Percentiles rank a stretch among this genome's conserved stretches.
These are phyloP conservation scores for Quaeritorhiza haematococci DNA, from an alignment of 371 early-diverging fungal species.

Conservation along the genomic window DNA sequence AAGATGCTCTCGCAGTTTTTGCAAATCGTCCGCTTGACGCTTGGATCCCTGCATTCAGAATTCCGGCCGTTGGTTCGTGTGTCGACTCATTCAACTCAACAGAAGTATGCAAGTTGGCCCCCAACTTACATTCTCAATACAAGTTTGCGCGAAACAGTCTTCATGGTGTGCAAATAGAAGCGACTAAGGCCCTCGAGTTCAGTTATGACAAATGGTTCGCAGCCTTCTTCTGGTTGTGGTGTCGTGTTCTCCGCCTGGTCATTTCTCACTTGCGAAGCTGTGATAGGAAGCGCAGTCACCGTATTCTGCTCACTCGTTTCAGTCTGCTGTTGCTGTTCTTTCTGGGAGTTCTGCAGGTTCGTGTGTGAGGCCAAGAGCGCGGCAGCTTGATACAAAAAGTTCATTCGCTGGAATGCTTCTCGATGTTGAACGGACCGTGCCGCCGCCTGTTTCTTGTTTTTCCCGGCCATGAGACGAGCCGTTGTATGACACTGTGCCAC, in stretches of 20 bases:
- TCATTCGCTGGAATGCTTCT: constrained; percentile 34
- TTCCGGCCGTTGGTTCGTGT: no score
- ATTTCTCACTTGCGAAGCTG: no score
- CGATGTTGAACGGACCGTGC: constrained; percentile 11
- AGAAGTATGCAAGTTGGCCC: neutral
- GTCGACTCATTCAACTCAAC: no score
- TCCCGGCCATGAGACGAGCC: no score
- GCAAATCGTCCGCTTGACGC: constrained; percentile 32
- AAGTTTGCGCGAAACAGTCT: constrained; percentile 10
- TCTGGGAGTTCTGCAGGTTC: neutral
- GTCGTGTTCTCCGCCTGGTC: neutral
- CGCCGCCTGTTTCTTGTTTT: neutral
- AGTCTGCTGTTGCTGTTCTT: neutral
- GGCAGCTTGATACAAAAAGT: constrained; percentile 33
- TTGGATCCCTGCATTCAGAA: constrained; percentile 17
- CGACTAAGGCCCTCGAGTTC: constrained; percentile 3
- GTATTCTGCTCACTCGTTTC: no score
- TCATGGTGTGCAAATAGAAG: constrained; percentile 17
- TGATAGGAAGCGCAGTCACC: no score
- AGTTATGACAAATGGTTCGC: no score
- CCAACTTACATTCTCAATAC: constrained; percentile 24
- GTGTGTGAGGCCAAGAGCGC: constrained; percentile 3
- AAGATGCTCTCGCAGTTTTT: constrained; percentile 24
- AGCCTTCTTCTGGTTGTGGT: no score
- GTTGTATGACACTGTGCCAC: no score